phyloP scores from a whole-genome alignment of 31 red algal species.

The Porphyra umbilicalis region DNA sequence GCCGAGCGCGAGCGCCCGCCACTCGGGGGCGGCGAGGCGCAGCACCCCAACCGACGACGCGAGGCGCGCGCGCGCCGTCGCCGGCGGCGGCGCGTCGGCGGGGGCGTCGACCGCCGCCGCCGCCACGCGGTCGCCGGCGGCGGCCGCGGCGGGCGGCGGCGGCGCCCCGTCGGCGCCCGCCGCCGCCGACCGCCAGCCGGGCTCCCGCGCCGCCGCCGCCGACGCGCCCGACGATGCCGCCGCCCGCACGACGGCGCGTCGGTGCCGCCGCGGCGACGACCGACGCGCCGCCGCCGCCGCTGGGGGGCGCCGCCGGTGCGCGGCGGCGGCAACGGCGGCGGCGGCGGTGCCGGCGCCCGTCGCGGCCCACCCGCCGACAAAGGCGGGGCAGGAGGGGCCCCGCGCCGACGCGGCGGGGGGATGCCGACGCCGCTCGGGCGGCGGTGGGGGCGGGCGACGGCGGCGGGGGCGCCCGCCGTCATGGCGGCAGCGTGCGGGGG shows the following conservation, averaged over 20 bases:
- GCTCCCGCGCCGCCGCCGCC: not conserved
- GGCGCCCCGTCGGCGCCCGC: no score
- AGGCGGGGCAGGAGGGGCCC: no score
- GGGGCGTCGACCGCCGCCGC: not conserved
- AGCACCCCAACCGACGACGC: not conserved
- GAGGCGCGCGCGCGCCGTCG: not conserved
- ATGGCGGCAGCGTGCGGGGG: no score
- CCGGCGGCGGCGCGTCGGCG: not conserved
- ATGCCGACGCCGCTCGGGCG: no score
- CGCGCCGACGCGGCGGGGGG: no score
- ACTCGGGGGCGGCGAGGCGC: constrained; percentile 12
- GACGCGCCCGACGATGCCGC: not conserved
- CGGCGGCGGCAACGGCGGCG: not conserved
- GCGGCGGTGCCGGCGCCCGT: not conserved
- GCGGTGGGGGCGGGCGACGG: no score
- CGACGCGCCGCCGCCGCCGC: not conserved
- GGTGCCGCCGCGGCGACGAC: not conserved
- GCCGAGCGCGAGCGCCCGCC: constrained; percentile 5
- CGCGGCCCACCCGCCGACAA: not conserved
- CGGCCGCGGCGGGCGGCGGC: not conserved
- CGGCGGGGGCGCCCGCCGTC: no score
- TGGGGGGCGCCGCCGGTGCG: not conserved
- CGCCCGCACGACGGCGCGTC: no score
- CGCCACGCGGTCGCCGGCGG: not conserved
- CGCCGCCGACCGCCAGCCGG: not conserved